Base-by-base conservation (phyloP, 371 early-diverging fungal species). In the Coemansia sp. region DNA sequence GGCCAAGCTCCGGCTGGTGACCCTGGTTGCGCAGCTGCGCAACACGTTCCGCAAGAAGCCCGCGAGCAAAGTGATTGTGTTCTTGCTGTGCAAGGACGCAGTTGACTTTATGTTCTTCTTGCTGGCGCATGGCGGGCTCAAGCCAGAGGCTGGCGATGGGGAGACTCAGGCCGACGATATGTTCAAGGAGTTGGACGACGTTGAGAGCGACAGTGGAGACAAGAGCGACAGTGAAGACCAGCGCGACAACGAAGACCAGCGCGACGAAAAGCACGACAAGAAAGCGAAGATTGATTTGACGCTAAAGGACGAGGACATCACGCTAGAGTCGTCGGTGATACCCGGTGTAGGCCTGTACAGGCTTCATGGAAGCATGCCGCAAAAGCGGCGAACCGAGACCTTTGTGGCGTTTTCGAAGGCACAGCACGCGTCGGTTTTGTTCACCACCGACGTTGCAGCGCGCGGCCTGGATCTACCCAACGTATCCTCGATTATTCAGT, bases 391-490 rank as follows among this genome's bases (percentile, higher is more conserved):
- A 39, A 85, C 86, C 2, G 82, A 84, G 36, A 86, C 91, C 2
- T 94, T 86, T 77, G 66, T 80, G 12, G 83, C 83, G 59, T 98
- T 95, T 72, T 82, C 85, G 42, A 80, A 83, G 55, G 66, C 82
- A 0, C 55, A 20, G 1, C 45, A 55, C n/a, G 72, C 84, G 9
- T 66, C 82, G n/a, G 83, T 98, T 39, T 77, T 99, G 34, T 82
- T 99, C 64, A 94, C 94, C 72, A 99, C 99, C 0, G 99, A 99
- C 80, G 95, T 99, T 8, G 97, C 97, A 9, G 96, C 99, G 7
- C 90, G 99, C 78, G 99, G 99, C 56, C 81, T 99, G 42, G 99
- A 99, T 85, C 79, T 99, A 64, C 92, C 97, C 26, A 85, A 94
- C 67, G 93, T 99, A 31, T 85, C 90, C 34, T 83, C 85, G 49